phyloP scores from a whole-genome alignment of 2,329 filamentous ascomycete genomes.

The Colletotrichum sojae region DNA sequence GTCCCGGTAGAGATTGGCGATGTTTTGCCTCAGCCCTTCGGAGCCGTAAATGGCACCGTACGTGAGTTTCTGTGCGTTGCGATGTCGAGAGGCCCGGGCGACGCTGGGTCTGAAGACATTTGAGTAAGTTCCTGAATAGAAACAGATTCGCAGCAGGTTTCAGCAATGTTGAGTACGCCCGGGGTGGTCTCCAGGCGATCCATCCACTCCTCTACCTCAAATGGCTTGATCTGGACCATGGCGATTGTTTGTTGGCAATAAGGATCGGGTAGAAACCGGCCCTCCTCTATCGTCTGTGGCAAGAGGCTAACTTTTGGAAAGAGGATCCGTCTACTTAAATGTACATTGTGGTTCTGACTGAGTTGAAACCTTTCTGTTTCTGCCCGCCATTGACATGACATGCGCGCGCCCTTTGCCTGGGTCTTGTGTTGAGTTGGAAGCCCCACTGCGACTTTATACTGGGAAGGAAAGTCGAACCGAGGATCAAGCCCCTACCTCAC shows the following conservation, averaged over 20 bases:
- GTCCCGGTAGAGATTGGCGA: slow-evolving; percentile 75
- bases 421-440: neutral
- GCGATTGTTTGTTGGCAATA: slow-evolving; percentile 15
- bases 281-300: no score
- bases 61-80: slow-evolving; percentile 71
- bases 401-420: neutral
- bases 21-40: slow-evolving; percentile 71
- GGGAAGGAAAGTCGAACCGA: neutral
- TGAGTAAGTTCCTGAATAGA: slow-evolving; percentile 77
- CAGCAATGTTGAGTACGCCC: slow-evolving; percentile 78
- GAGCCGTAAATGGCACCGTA: slow-evolving; percentile 84
- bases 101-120: slow-evolving; percentile 68
- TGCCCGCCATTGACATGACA: no score
- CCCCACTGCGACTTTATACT: neutral
- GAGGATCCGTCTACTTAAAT: no score
- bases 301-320: no score
- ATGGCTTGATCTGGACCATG: slow-evolving; percentile 56
- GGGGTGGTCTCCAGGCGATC: slow-evolving; percentile 70
- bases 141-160: slow-evolving; percentile 83
- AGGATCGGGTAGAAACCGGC: neutral
- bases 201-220: slow-evolving; percentile 82
- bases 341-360: no score
- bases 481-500: neutral
- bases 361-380: no score
- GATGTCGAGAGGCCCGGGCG: slow-evolving; percentile 56